A percentile compares a stretch with the other conserved stretches of the same genome.
These are phyloP conservation scores for Acanthochlamys bracteata DNA, from an alignment of 106 monocot species.

Conservation along the genomic window DNA sequence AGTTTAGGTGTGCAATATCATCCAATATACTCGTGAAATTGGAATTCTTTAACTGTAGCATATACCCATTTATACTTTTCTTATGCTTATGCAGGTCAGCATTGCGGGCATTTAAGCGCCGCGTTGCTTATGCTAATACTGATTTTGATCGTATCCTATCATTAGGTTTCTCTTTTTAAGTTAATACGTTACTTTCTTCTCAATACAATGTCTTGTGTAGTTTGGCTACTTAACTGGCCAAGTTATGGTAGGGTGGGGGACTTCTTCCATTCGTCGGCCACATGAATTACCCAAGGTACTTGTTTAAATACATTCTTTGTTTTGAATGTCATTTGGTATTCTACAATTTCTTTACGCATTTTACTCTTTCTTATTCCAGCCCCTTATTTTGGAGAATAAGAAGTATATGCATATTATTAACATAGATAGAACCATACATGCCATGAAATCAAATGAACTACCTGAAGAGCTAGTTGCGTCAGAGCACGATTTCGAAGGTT, in stretches of 20 bases:
- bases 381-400: slow-evolving; percentile 27
- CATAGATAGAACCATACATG: slow-evolving; percentile 33
- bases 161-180: not conserved
- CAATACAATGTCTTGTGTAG: not conserved
- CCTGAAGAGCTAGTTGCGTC: slow-evolving; percentile 12
- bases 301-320: not conserved
- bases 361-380: slow-evolving; percentile 18
- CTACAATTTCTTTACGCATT: not conserved
- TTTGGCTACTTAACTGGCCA: slow-evolving; percentile 18
- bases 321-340: not conserved
- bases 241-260: slow-evolving; percentile 85
- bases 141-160: slow-evolving; percentile 71
- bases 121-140: slow-evolving; percentile 74
- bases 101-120: slow-evolving; percentile 51
- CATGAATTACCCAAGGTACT: slow-evolving; percentile 65
- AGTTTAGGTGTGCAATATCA: slow-evolving; percentile 33
- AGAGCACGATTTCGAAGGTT: slow-evolving; percentile 47
- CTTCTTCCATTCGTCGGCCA: slow-evolving; percentile 64
- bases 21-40: no score
- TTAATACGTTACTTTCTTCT: not conserved
- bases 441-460: slow-evolving; percentile 9
- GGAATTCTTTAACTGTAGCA: no score
- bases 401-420: slow-evolving; percentile 57
- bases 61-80: not conserved
- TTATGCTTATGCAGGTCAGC: slow-evolving; percentile 42